Evolutionary conservation across 2,329 filamentous ascomycete species (phyloP).

Genomic region (Oidium heveae): DNA sequence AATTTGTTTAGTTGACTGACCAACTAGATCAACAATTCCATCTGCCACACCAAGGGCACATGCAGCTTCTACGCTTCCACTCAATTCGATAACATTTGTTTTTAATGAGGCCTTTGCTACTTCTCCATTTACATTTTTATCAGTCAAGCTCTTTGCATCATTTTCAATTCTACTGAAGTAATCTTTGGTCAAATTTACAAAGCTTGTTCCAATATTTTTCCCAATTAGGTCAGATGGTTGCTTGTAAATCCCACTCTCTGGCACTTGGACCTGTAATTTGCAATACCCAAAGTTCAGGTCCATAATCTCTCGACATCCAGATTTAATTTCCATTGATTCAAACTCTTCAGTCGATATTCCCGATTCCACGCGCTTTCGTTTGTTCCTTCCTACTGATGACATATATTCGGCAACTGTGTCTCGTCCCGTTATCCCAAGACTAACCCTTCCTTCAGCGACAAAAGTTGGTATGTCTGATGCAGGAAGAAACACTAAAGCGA

Average conservation of each 20-base stretch:
- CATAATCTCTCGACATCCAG: slow-evolving; percentile 52
- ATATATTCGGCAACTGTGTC: slow-evolving; percentile 88
- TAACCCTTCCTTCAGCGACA: slow-evolving; percentile 79
- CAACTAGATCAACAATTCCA: slow-evolving; percentile 91
- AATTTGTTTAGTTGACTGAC: no score
- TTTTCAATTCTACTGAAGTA: slow-evolving; percentile 66
- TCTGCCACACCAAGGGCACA: slow-evolving; percentile 90
- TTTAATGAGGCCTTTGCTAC: slow-evolving; percentile 28
- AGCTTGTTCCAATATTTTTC: slow-evolving; percentile 87
- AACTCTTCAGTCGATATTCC: slow-evolving; percentile 20
- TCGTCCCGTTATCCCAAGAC: slow-evolving; percentile 80
- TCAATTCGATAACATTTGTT: slow-evolving; percentile 82
- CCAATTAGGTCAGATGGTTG: slow-evolving; percentile 59
- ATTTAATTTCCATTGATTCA: slow-evolving; percentile 17
- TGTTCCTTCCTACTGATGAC: slow-evolving; percentile 27
- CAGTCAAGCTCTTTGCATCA: slow-evolving; percentile 18
- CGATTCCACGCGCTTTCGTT: slow-evolving; percentile 23
- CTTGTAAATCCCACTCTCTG: slow-evolving; percentile 50
- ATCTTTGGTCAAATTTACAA: slow-evolving; percentile 56
- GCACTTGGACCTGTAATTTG: slow-evolving; percentile 91
- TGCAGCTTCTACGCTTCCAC: slow-evolving; percentile 89
- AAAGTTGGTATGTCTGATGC: slow-evolving; percentile 95
- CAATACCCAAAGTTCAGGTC: slow-evolving; percentile 79
- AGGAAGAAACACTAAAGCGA: slow-evolving; percentile 89
- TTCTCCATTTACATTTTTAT: slow-evolving; percentile 12